phyloP scores from a whole-genome alignment of 2,329 filamentous ascomycete species.

The Trichoderma guizhouense region DNA sequence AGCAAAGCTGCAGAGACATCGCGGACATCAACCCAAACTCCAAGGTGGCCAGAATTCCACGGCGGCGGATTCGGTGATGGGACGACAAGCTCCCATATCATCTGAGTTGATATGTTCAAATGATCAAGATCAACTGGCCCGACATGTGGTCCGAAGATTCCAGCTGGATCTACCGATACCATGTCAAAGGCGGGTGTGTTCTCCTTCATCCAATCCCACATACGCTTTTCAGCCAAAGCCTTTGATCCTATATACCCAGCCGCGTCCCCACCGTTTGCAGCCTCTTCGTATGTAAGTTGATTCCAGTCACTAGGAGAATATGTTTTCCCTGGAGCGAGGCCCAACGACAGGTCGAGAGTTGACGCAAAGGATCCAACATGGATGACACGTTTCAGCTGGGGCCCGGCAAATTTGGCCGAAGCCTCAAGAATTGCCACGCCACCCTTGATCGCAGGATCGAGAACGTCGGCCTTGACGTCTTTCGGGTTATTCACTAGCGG shows the following conservation, averaged over 20 bases:
- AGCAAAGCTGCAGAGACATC: background rate
- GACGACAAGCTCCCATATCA: background rate
- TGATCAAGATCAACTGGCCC: background rate
- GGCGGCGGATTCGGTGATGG: background rate
- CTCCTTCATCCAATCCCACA: background rate
- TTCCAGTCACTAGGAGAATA: background rate
- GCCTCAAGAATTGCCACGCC: background rate
- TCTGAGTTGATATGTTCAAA: background rate
- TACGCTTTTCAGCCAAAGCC: background rate
- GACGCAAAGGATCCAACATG: background rate
- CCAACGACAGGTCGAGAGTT: background rate
- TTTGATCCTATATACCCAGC: background rate
- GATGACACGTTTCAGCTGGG: background rate
- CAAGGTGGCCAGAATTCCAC: background rate
- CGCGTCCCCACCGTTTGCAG: background rate
- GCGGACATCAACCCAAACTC: background rate
- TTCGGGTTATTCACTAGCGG: background rate
- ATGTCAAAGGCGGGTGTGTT: background rate
- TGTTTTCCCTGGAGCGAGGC: background rate
- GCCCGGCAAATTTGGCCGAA: background rate
- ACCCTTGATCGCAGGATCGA: background rate
- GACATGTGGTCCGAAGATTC: background rate
- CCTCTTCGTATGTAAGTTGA: background rate
- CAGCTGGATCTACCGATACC: background rate
- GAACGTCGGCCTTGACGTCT: background rate